Conservation (phyloP, 495 filamentous ascomycete species). For the Chaetomium tenue region DNA sequence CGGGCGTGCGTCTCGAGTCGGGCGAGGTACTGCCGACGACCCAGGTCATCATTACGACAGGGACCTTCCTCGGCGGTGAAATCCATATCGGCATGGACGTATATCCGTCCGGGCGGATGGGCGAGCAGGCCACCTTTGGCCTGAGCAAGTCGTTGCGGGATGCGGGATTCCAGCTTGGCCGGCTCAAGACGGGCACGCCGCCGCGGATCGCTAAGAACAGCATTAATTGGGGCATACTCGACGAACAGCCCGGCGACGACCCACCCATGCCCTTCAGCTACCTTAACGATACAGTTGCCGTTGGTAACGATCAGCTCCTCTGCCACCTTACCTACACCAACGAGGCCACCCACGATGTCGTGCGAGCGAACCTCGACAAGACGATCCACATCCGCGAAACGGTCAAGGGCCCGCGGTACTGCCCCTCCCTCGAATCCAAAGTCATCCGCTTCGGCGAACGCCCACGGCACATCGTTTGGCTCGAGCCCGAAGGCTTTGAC, state of each 20-base stretch:
- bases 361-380: conserved; percentile 83
- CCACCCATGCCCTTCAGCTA: conserved; percentile 91
- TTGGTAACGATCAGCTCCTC: conserved; percentile 68
- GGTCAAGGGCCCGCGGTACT: conserved; percentile 91
- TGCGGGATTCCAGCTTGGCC: conserved; percentile 86
- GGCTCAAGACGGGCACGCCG: conserved; percentile 94
- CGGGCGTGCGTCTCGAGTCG: conserved; percentile 81
- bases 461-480: conserved; percentile 83
- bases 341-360: conserved; percentile 73
- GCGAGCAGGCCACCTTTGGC: conserved; percentile 90
- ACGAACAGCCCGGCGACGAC: conserved; percentile 75
- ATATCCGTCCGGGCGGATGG: conserved; percentile 86
- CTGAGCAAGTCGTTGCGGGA: conserved; percentile 86
- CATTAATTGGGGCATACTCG: conserved; percentile 73
- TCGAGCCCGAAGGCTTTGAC: conserved; percentile 93
- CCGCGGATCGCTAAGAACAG: conserved; percentile 79
- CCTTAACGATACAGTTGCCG: conserved; percentile 71
- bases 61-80: conserved; percentile 92
- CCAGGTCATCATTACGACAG: conserved; percentile 90
- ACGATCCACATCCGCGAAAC: conserved; percentile 95
- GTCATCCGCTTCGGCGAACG: conserved; percentile 81
- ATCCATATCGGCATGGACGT: conserved; percentile 90
- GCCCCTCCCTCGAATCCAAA: conserved; percentile 93
- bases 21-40: conserved; percentile 79
- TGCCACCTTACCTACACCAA: conserved; percentile 88